Evolutionary conservation across 106 monocot species (phyloP), one percentile per base, ranked within the genome.

Genomic region (Dendrobium huoshanense): DNA sequence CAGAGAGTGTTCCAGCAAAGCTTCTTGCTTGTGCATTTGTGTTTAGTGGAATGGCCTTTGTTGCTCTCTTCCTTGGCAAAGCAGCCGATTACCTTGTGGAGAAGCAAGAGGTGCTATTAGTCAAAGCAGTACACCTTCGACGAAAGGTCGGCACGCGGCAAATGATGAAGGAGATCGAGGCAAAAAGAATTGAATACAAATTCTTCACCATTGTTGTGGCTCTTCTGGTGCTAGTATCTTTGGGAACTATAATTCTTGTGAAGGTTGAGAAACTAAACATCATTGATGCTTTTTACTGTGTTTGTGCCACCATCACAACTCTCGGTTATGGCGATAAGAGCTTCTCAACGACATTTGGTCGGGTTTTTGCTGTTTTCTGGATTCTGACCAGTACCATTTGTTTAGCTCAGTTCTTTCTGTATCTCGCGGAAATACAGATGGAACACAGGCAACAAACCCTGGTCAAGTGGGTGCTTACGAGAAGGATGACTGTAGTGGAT

Each of bases 301-400:
- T 97, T 44, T 97, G 96, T 79, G 88, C 88, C 8, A 97, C 96
- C 48, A 90, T 97, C 73, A 97, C 96, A 2, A 94, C 96, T 7
- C 77, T 97, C 48, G 96, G 96, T 5, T 97, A 97, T 65, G 96
- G 96, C 5, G 96, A 97, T 70, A 88, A 94, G 85, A 94, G 94
- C 85, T 97, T 97, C 82, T 94, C 96, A 0, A 88, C 88, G 1
- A 41, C 64, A 84, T 56, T 72, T 8, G 94, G 96, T 0, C 85
- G 94, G 7, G 67, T 82, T 22, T 97, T 97, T 79, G 92, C 96
- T 2, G 77, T 94, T 17, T 85, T 93, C 56, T 97, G 96, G 96
- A 97, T 94, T 83, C 72, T 92, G 58, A 31, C 87, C 15, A 84
- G 96, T 27, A 92, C 90, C 2, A 80, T 97, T 44, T 82, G 84